Conservation (phyloP, 2,329 filamentous ascomycete genomes). For the Hypoxylon rubiginosum region DNA sequence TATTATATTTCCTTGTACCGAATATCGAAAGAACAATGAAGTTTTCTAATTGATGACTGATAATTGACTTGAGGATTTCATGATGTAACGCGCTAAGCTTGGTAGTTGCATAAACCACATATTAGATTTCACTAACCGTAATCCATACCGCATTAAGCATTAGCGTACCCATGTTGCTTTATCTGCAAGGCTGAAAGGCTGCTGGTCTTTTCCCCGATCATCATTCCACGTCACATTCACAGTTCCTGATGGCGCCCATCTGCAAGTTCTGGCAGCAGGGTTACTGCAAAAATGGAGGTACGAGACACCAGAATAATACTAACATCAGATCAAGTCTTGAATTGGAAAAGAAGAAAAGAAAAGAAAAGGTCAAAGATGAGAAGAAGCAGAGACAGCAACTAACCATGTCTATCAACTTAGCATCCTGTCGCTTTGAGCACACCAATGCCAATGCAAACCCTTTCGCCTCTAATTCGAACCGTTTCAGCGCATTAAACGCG, state of each 20-base stretch:
- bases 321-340: neutral
- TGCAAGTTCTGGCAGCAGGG: slow-evolving; percentile 77
- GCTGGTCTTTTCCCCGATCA: slow-evolving; percentile 2
- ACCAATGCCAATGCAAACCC: slow-evolving; percentile 57
- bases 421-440: slow-evolving; percentile 68
- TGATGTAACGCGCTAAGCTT: no score
- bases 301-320: slow-evolving; percentile 34
- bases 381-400: neutral
- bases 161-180: neutral
- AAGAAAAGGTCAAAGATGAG: neutral
- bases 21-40: no score
- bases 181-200: slow-evolving; percentile 25
- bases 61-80: no score
- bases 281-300: slow-evolving; percentile 75
- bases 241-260: slow-evolving; percentile 56
- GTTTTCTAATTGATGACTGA: no score
- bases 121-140: neutral
- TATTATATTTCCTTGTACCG: no score
- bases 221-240: slow-evolving; percentile 4
- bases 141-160: neutral
- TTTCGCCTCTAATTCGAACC: slow-evolving; percentile 50
- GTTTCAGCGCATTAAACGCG: slow-evolving; percentile 50
- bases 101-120: no score
- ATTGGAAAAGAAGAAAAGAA: neutral
- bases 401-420: slow-evolving; percentile 51